phyloP scores from a whole-genome alignment of 2,329 filamentous ascomycete species.

The Gliomastix tumulicola region DNA sequence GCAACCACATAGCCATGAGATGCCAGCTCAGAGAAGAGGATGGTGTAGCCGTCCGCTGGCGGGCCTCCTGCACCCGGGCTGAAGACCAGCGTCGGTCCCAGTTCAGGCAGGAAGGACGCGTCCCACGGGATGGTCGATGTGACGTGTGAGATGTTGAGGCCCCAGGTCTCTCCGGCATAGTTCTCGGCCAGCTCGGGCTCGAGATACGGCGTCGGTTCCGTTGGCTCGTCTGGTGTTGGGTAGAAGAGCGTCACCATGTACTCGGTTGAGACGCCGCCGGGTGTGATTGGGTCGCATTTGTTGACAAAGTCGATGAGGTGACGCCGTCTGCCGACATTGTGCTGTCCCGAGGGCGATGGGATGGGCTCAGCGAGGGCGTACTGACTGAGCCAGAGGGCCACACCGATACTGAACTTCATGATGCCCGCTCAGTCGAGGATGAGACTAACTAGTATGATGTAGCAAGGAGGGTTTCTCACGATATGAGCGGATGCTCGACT shows the following conservation, averaged over 20 bases:
- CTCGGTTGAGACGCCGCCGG: conserved; percentile 5
- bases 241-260: conserved; percentile 9
- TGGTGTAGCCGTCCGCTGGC: conserved; percentile 6
- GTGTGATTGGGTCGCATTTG: conserved; percentile 3
- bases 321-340: conserved; percentile 8
- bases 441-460: neutral
- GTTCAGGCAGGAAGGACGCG: conserved; percentile 2
- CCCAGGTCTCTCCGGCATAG: conserved; percentile 2
- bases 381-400: neutral
- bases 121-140: conserved; percentile 6
- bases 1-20: conserved; percentile 13
- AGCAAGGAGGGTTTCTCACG: no score
- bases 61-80: conserved; percentile 6
- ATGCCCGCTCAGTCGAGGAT: neutral
- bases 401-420: neutral
- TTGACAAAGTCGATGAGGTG: conserved; percentile 4
- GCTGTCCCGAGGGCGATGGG: conserved; percentile 1
- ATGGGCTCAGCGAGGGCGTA: neutral
- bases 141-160: conserved; percentile 5
- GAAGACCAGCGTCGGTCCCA: conserved; percentile 6
- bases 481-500: neutral
- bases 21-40: conserved; percentile 5
- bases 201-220: conserved; percentile 4
- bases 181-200: conserved; percentile 6
- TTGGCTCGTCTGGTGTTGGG: conserved; percentile 4